Evolutionary conservation across 257 asterid genomes (phyloP).

Genomic region (Nicotiana otophora): DNA sequence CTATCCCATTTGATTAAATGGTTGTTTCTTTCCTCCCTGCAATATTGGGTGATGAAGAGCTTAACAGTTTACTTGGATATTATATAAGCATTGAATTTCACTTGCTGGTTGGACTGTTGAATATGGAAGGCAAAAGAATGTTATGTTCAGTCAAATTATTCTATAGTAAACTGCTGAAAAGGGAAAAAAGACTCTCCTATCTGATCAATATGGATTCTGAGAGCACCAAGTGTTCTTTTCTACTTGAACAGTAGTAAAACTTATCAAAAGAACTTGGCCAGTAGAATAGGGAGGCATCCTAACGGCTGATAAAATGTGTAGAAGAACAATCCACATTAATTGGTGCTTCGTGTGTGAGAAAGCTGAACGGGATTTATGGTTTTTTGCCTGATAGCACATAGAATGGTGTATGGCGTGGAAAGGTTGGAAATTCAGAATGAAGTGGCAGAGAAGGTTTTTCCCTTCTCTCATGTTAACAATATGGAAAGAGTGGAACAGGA

Average conservation of each 20-base stretch:
- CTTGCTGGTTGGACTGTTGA: neutral
- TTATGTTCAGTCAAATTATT: neutral
- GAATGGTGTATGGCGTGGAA: neutral
- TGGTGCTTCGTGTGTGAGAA: neutral
- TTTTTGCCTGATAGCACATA: neutral
- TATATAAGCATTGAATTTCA: neutral
- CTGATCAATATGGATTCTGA: neutral
- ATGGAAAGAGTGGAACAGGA: neutral
- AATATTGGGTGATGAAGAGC: neutral
- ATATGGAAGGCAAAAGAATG: neutral
- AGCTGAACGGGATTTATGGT: neutral
- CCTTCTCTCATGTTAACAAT: neutral
- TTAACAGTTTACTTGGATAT: neutral
- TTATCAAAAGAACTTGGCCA: neutral
- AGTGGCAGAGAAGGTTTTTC: neutral
- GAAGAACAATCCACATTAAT: neutral
- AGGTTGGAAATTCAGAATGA: neutral
- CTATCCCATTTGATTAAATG: neutral
- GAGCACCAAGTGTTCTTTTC: neutral
- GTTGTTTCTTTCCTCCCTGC: neutral
- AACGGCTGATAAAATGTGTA: neutral
- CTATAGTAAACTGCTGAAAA: neutral
- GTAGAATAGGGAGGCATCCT: neutral
- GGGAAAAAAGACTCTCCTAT: neutral
- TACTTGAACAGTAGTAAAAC: no score